Conservation (phyloP, 2,329 filamentous ascomycete genomes). For the Pseudovirgaria hyperparasitica region DNA sequence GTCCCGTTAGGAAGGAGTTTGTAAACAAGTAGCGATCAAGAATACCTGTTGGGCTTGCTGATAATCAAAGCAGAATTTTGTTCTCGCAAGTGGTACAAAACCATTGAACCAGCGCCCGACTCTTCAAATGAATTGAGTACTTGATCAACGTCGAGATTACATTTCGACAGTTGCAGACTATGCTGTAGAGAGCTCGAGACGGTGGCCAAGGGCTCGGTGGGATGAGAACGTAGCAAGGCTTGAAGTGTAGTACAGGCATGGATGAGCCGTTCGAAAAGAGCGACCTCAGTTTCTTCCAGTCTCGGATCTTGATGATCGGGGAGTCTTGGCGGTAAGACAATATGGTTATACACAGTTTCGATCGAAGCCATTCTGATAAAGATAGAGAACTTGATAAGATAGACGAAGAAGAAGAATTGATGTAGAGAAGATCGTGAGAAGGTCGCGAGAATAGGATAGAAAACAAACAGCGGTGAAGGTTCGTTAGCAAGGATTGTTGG, state of each 20-base stretch:
- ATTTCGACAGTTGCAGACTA: constrained; percentile 6
- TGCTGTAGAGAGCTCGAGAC: constrained; percentile 6
- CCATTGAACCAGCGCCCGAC: constrained; percentile 4
- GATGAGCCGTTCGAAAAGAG: constrained; percentile 17
- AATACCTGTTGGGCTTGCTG: constrained; percentile 16
- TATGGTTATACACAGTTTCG: constrained; percentile 21
- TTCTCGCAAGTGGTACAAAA: constrained; percentile 7
- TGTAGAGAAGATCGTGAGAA: too few relatives aligned
- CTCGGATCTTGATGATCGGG: constrained; percentile 22
- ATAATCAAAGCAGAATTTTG: constrained; percentile 33
- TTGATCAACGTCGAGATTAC: constrained; percentile 6
- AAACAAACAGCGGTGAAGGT: too few relatives aligned
- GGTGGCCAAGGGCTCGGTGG: constrained; percentile 7
- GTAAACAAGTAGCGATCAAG: not conserved
- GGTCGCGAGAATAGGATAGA: too few relatives aligned
- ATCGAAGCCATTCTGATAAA: constrained; percentile 10
- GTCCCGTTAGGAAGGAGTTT: constrained; percentile 5
- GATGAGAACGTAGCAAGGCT: constrained; percentile 5
- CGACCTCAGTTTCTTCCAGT: constrained; percentile 13
- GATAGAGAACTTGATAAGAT: too few relatives aligned
- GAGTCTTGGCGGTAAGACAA: constrained; percentile 25
- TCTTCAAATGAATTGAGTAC: constrained; percentile 5
- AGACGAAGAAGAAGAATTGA: too few relatives aligned
- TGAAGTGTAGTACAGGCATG: constrained; percentile 11
- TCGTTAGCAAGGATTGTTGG: too few relatives aligned